Conservation (phyloP, 108 stramenopile genomes). For the Ochromonas danica region DNA sequence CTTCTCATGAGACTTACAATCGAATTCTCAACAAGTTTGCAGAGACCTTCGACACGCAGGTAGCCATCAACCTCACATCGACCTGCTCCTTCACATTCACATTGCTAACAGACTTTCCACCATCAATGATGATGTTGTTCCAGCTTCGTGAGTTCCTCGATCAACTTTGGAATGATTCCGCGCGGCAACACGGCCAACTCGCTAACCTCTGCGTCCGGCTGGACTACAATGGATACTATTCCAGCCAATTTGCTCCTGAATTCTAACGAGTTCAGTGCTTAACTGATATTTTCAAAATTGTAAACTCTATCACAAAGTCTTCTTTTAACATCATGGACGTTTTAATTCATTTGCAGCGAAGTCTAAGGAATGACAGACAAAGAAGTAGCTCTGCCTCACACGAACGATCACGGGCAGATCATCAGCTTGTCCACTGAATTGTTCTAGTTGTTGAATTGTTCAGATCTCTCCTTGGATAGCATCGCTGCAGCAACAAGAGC, state of each 20-base stretch:
- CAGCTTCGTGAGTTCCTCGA: conserved; percentile 52
- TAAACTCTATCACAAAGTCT: no score
- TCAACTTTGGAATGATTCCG: conserved; percentile 44
- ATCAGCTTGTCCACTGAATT: no score
- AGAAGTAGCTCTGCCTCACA: no score
- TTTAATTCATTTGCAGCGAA: no score
- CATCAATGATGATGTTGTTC: neutral
- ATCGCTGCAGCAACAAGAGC: no score
- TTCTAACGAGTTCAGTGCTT: no score
- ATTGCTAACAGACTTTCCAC: neutral
- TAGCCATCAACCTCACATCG: neutral
- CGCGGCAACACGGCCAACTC: conserved; percentile 53
- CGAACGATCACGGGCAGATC: no score
- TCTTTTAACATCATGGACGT: no score
- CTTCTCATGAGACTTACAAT: conserved; percentile 42
- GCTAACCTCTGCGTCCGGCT: conserved; percentile 56
- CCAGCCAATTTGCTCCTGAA: conserved; percentile 11
- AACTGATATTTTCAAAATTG: no score
- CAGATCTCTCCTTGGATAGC: no score
- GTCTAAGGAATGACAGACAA: no score
- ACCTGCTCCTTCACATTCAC: neutral
- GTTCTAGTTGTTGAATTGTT: no score
- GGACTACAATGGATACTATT: conserved; percentile 59
- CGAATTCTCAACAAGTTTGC: conserved; percentile 39
- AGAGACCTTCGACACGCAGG: conserved; percentile 46